Conservation (phyloP, 2,329 filamentous ascomycete species). For the Cordyceps javanica region DNA sequence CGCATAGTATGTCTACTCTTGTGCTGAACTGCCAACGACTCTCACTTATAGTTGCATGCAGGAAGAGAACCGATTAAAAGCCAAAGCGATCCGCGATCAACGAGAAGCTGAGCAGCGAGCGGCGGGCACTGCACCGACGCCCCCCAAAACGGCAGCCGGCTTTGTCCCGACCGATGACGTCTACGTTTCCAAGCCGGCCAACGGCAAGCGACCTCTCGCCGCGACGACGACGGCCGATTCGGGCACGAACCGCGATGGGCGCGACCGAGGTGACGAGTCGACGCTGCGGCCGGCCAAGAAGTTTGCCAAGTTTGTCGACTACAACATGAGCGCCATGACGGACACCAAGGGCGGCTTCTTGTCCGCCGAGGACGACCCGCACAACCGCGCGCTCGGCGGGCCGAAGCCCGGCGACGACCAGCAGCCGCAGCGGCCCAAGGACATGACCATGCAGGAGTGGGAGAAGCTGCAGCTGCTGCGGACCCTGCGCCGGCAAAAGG, state of each 20-base stretch:
- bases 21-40: background rate
- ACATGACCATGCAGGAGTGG: constrained; percentile 91
- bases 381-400: constrained; percentile 64
- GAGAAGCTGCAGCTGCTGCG: constrained; percentile 72
- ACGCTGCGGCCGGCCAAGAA: constrained; percentile 71
- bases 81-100: constrained; percentile 77
- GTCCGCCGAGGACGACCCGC: constrained; percentile 83
- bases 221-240: constrained; percentile 28
- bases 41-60: constrained; percentile 28
- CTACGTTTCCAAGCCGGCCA: constrained; percentile 38
- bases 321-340: constrained; percentile 96
- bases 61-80: constrained; percentile 83
- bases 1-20: constrained; percentile 41
- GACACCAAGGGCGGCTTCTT: constrained; percentile 97
- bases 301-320: constrained; percentile 92
- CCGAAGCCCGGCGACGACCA: constrained; percentile 32
- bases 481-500: constrained; percentile 64
- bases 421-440: constrained; percentile 69
- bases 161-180: constrained; percentile 66
- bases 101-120: constrained; percentile 57
- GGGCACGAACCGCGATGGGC: constrained; percentile 63
- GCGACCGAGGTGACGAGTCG: constrained; percentile 40
- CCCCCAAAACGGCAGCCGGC: constrained; percentile 53
- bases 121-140: constrained; percentile 33
- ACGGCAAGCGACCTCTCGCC: constrained; percentile 66